Conservation (phyloP, 1,139 yeast genomes). For the Pichia inconspicua region DNA sequence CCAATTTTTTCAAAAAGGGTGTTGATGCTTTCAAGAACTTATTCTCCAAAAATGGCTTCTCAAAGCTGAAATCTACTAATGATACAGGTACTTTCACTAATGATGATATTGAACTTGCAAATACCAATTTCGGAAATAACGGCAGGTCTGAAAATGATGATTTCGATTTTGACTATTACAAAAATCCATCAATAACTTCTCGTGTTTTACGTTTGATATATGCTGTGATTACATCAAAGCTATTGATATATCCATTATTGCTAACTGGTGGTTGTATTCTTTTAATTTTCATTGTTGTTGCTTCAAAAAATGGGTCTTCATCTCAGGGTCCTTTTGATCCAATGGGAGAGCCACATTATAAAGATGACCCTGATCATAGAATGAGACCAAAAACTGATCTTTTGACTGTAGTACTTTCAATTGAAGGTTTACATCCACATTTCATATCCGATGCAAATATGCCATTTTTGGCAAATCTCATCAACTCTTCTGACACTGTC, state of each 20-base stretch:
- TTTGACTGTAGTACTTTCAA: conserved; percentile 64
- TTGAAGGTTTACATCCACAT: conserved; percentile 91
- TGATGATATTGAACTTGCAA: conserved; percentile 9
- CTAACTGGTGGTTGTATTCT: conserved; percentile 3
- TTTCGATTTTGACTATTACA: neutral
- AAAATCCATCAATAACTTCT: neutral
- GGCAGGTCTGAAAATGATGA: neutral
- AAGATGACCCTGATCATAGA: neutral
- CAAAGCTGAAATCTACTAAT: neutral
- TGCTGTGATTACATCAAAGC: neutral
- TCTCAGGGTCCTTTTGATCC: neutral
- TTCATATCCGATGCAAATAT: conserved; percentile 62
- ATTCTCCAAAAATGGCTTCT: conserved; percentile 2
- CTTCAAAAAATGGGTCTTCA: neutral
- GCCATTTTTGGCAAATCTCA: conserved; percentile 58
- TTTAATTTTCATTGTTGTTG: conserved; percentile 5
- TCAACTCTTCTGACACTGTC: conserved; percentile 37
- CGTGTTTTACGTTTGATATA: neutral
- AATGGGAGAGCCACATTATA: neutral
- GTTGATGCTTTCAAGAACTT: neutral
- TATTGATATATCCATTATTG: neutral
- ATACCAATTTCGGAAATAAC: conserved; percentile 2
- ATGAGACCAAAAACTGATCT: neutral
- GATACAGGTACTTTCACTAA: neutral
- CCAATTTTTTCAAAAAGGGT: conserved; percentile 3